Base-by-base conservation (phyloP, 371 early-diverging fungal species). In the Circinella minor region DNA sequence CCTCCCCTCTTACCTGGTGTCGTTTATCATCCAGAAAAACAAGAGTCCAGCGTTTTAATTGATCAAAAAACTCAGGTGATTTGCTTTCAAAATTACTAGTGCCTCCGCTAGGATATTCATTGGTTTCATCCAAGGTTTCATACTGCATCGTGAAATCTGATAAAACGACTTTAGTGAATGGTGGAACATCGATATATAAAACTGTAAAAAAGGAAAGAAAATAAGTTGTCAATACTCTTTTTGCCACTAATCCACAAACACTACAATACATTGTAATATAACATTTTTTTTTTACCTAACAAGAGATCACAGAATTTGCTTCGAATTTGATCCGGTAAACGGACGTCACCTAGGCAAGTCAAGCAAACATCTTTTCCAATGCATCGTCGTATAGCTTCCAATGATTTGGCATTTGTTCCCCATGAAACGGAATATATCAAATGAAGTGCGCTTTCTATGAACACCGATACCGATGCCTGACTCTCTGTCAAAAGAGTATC, bases 221-320 rank as follows among this genome's bases (percentile, higher is more conserved):
- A 11, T 17, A 15, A 39, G 39, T 37, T 0, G 63, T 14, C 55
- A 15, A 49, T 46, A 3, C 37, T 57, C 8, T 36, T 20, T 18
- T n/a, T 27, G 13, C 60, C n/a, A 55, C 17, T 51, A 51, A n/a
- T 51, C 34, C 11, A 10, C 37, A 18, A 27, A 60, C n/a, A 11
- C 34, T 66, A 43, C 37, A 17, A 15, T 43, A 18, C n/a, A 60
- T 18, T 5, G 34, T 68, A 27, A 27, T 27, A 27, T 27, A 27
- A 27, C 27, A 27, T 27, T 27, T 27, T 27, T 27, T 27, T 27
- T 27, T 27, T 27, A 84, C 86, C 84, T 83, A 75, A 65, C 11
- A 88, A 57, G 59, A 81, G 54, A 71, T 86, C 80, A 59, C 81
- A 80, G 66, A 80, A 85, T 14, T 67, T 71, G 1, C 82, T 75